Conservation (phyloP, 495 filamentous ascomycete genomes). For the Lophiotrema nucula region DNA sequence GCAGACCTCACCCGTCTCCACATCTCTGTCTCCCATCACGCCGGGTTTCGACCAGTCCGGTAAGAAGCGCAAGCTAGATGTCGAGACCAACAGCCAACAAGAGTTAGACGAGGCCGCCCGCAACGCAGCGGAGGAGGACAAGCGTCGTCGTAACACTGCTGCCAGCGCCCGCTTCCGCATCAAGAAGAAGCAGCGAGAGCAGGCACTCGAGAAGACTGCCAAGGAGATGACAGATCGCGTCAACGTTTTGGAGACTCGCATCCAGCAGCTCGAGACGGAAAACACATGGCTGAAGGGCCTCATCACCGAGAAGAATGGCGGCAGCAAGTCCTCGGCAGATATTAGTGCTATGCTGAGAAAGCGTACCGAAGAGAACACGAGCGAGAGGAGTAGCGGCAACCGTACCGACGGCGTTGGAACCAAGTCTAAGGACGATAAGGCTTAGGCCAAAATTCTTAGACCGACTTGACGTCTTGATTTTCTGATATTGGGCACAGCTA, state of each 20-base stretch:
- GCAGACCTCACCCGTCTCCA: constrained; percentile 46
- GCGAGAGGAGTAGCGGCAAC: constrained; percentile 27
- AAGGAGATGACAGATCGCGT: constrained; percentile 91
- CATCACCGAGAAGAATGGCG: constrained; percentile 84
- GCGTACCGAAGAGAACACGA: constrained; percentile 16
- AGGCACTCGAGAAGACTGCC: constrained; percentile 82
- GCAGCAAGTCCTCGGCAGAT: constrained; percentile 38
- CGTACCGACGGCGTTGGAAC: constrained; percentile 33
- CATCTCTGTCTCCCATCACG: constrained; percentile 40
- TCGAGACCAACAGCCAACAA: constrained; percentile 36
- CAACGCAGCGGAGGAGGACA: constrained; percentile 90
- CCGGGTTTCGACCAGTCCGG: constrained; percentile 29
- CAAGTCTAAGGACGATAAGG: constrained; percentile 19
- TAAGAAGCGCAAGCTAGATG: constrained; percentile 55
- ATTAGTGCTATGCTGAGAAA: constrained; percentile 27
- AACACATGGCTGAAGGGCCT: constrained; percentile 96
- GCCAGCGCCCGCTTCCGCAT: constrained; percentile 92
- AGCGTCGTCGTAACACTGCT: constrained; percentile 92
- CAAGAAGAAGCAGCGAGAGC: constrained; percentile 99
- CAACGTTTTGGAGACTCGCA: constrained; percentile 69
- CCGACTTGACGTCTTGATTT: no score
- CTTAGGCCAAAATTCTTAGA: constrained; percentile 32
- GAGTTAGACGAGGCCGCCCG: constrained; percentile 69
- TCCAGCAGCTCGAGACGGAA: constrained; percentile 87
- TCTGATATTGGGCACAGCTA: no score